Evolutionary conservation across 768 basidiomycete genomes (phyloP).

Genomic region (Tricholoma flavovirens): DNA sequence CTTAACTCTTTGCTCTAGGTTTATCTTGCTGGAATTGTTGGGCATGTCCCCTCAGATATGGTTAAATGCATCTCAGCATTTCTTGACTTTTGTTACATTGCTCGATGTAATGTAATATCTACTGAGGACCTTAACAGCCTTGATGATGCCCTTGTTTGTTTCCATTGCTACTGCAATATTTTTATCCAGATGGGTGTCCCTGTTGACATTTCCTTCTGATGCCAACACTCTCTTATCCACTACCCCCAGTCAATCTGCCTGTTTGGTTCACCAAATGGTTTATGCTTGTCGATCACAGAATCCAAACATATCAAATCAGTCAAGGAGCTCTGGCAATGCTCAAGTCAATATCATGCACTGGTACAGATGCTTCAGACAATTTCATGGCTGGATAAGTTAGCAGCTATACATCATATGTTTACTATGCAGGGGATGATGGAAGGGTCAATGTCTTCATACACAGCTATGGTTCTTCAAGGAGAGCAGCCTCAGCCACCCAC

Average conservation of each 20-base stretch:
- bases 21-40: not conserved
- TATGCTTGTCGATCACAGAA: conserved; percentile 10
- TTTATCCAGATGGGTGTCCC: conserved; percentile 15
- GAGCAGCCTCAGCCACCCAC: not conserved
- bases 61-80: not conserved
- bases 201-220: conserved; percentile 18
- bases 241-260: conserved; percentile 11
- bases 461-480: not conserved
- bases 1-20: too few relatives aligned
- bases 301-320: conserved; percentile 9
- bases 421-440: too few relatives aligned
- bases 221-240: conserved; percentile 21
- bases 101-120: too few relatives aligned
- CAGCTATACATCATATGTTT: not conserved
- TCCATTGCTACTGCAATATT: conserved; percentile 25
- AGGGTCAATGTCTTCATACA: too few relatives aligned
- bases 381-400: not conserved
- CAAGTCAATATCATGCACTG: not conserved
- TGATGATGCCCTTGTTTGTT: conserved; percentile 14
- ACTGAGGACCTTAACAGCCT: too few relatives aligned
- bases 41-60: not conserved
- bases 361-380: not conserved
- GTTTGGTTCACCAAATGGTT: not conserved
- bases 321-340: conserved; percentile 16
- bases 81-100: not conserved